phyloP scores from a whole-genome alignment of 2,329 filamentous ascomycete genomes.

The Aspergillus quadricinctus region DNA sequence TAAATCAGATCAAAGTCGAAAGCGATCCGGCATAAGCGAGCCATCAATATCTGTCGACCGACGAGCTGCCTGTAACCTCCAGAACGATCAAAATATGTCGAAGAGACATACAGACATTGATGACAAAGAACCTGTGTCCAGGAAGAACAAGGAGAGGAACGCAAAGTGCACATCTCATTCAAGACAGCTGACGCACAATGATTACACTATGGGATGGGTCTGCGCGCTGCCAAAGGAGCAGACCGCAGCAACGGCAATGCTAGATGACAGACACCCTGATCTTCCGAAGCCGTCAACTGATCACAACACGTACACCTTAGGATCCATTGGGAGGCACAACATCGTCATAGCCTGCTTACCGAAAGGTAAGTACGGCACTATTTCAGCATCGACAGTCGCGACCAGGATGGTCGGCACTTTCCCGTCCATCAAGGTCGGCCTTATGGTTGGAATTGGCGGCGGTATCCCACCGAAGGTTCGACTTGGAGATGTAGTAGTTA shows the following conservation, averaged over 20 bases:
- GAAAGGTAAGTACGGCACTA: slow-evolving; percentile 7
- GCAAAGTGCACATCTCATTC: too few relatives aligned
- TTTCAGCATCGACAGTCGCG: slow-evolving; percentile 11
- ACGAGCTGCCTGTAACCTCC: too few relatives aligned
- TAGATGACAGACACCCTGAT: slow-evolving; percentile 12
- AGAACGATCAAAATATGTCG: too few relatives aligned
- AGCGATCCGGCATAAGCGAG: too few relatives aligned
- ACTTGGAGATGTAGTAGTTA: slow-evolving; percentile 18
- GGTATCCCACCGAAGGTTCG: slow-evolving; percentile 16
- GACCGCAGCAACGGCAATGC: slow-evolving; percentile 18
- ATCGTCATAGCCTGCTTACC: slow-evolving; percentile 17
- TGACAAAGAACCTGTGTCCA: too few relatives aligned
- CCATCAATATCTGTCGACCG: too few relatives aligned
- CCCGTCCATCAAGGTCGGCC: slow-evolving; percentile 14
- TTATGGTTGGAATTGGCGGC: slow-evolving; percentile 19
- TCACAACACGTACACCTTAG: slow-evolving; percentile 15
- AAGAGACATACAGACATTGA: too few relatives aligned
- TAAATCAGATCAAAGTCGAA: too few relatives aligned
- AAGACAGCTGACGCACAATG: background rate
- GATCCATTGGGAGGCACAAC: slow-evolving; percentile 18
- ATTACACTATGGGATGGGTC: slow-evolving; percentile 19
- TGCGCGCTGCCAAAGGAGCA: slow-evolving; percentile 18
- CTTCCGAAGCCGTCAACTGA: slow-evolving; percentile 8
- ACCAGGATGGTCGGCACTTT: slow-evolving; percentile 15
- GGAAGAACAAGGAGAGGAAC: too few relatives aligned